These are phyloP conservation scores for Chloroidium sp. DNA, from an alignment of 163 green algal species.

Conservation along the genomic window DNA sequence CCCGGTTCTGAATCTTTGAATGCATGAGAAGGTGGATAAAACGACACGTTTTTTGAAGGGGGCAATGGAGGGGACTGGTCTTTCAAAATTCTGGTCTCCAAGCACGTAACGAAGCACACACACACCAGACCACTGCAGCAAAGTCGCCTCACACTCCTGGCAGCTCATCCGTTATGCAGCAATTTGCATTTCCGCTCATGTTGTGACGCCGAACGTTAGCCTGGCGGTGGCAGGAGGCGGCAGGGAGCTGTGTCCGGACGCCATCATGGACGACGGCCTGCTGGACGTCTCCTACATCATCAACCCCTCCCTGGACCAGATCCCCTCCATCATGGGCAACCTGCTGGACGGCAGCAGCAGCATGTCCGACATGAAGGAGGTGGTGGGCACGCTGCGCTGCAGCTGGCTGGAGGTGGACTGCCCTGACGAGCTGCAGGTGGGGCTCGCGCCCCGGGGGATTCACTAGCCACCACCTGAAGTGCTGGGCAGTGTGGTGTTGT, in stretches of 20 bases:
- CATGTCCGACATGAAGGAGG: background rate
- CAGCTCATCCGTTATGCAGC: background rate
- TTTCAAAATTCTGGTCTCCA: too few species aligned
- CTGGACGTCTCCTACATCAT: constrained; percentile 15
- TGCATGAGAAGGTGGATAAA: too few species aligned
- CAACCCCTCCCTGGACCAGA: constrained; percentile 7
- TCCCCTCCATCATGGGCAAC: background rate
- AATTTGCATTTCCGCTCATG: background rate
- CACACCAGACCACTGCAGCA: background rate
- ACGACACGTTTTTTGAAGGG: too few species aligned
- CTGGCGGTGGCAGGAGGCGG: background rate
- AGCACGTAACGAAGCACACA: too few species aligned
- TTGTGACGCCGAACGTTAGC: too few species aligned
- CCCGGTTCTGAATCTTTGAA: background rate
- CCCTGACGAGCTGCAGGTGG: constrained; percentile 18
- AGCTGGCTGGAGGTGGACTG: constrained; percentile 18
- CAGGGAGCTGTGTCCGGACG: background rate
- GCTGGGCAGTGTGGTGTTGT: background rate
- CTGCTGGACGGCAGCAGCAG: background rate
- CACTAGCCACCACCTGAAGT: too few species aligned
- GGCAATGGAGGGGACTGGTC: too few species aligned
- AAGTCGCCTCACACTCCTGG: background rate
- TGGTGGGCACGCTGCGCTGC: constrained; percentile 12
- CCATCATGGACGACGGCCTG: constrained; percentile 10
- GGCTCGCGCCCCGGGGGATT: too few species aligned